These are phyloP conservation scores for Fusarium staphyleae DNA, from an alignment of 2,329 filamentous ascomycete genomes.

Conservation along the genomic window DNA sequence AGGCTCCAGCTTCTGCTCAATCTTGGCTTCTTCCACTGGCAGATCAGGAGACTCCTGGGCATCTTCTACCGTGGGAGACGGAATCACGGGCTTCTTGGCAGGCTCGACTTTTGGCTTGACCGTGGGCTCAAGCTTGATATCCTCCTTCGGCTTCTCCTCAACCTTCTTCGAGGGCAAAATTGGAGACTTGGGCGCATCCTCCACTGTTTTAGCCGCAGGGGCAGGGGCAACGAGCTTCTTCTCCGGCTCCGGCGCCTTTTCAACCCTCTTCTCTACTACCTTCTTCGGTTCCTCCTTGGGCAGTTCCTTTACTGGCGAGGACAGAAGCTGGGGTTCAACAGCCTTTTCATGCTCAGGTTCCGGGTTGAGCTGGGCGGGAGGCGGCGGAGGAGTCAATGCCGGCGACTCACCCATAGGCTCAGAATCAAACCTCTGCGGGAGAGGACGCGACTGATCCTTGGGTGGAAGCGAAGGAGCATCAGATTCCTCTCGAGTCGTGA, in stretches of 20 bases:
- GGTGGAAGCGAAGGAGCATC: conserved; percentile 4
- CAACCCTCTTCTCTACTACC: not conserved
- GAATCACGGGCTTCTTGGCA: not conserved
- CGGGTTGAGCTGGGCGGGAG: conserved; percentile 7
- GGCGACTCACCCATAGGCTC: conserved; percentile 8
- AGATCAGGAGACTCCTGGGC: not conserved
- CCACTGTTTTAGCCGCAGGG: not conserved
- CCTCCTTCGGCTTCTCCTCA: not conserved
- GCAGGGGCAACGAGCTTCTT: not conserved
- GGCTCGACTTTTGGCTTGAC: not conserved
- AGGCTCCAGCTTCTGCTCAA: not conserved
- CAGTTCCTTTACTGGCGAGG: not conserved
- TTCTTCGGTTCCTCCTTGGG: not conserved
- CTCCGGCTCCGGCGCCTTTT: not conserved
- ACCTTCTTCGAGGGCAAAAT: not conserved
- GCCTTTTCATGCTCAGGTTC: not conserved
- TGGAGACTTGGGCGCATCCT: not conserved
- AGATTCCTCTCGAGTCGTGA: conserved; percentile 18
- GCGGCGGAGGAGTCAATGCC: conserved; percentile 7
- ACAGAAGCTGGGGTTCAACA: not conserved
- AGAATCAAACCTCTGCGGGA: conserved; percentile 14
- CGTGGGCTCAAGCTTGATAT: not conserved
- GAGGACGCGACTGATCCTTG: conserved; percentile 17
- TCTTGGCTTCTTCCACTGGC: not conserved
- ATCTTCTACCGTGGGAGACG: not conserved